Conservation (phyloP, 192 early-diverging fungal genomes). For the Radiomyces spectabilis region DNA sequence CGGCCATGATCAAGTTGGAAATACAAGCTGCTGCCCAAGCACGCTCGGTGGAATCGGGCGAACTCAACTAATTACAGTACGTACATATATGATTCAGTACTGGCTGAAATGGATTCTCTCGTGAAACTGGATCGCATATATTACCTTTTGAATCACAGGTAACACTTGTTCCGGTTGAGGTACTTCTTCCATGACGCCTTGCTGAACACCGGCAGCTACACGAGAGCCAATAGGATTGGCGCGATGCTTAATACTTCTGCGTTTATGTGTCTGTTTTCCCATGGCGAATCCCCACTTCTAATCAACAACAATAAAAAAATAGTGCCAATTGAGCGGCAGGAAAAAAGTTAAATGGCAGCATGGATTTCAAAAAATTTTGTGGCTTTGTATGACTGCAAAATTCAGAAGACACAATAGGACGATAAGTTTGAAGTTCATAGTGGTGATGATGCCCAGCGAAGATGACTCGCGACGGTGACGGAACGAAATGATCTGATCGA, state of each 20-base stretch:
- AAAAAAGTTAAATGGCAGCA: not conserved
- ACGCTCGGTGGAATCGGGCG: constrained; percentile 63
- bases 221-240: constrained; percentile 5
- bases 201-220: not conserved
- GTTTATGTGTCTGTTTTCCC: constrained; percentile 15
- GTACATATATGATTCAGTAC: no score
- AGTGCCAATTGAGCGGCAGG: not conserved
- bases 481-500: no score
- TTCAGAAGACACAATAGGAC: not conserved
- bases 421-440: no score
- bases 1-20: constrained; percentile 67
- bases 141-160: constrained; percentile 19
- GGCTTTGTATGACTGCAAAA: constrained; percentile 6
- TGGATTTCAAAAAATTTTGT: not conserved
- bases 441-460: no score
- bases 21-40: constrained; percentile 86
- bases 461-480: no score
- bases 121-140: no score
- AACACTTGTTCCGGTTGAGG: constrained; percentile 9
- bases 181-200: constrained; percentile 1
- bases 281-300: no score
- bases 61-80: constrained; percentile 41
- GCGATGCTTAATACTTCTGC: not conserved
- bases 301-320: not conserved
- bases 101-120: no score